These are phyloP conservation scores for Fusarium buxicola DNA, from an alignment of 2,329 filamentous ascomycete species.

Conservation along the genomic window DNA sequence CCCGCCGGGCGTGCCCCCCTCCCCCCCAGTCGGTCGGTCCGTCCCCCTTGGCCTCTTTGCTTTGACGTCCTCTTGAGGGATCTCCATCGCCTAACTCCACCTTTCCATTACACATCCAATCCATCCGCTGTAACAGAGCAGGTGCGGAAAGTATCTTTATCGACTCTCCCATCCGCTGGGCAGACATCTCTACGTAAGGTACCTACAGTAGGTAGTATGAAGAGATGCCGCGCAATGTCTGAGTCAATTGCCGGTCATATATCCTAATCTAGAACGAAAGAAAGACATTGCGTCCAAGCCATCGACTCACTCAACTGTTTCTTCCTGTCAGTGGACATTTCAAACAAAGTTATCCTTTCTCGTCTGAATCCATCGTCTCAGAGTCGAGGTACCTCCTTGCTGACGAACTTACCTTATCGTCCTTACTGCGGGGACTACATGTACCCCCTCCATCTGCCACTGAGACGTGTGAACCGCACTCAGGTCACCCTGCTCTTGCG, in stretches of 20 bases:
- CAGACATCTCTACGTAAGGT: too few species aligned
- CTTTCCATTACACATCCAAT: slow-evolving; percentile 7
- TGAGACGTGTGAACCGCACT: slow-evolving; percentile 3
- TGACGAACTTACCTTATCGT: slow-evolving; percentile 33
- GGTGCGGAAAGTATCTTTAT: slow-evolving; percentile 12
- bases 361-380: slow-evolving; percentile 1
- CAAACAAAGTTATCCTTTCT: not conserved
- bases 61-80: slow-evolving; percentile 9
- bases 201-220: too few species aligned
- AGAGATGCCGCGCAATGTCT: not conserved
- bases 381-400: slow-evolving; percentile 5
- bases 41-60: slow-evolving; percentile 17
- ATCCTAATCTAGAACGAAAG: slow-evolving; percentile 1
- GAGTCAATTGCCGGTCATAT: slow-evolving; percentile 6
- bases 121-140: not conserved
- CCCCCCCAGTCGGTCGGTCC: slow-evolving; percentile 36
- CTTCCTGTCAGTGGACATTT: not conserved
- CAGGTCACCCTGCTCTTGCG: slow-evolving; percentile 7
- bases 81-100: slow-evolving; percentile 12
- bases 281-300: not conserved
- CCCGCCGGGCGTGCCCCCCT: too few species aligned
- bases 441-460: slow-evolving; percentile 17
- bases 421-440: slow-evolving; percentile 24
- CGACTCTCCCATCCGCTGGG: not conserved
- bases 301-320: not conserved